These are phyloP conservation scores for Yamadazyma diddensiae DNA, from an alignment of 1,139 yeast species.

Conservation along the genomic window DNA sequence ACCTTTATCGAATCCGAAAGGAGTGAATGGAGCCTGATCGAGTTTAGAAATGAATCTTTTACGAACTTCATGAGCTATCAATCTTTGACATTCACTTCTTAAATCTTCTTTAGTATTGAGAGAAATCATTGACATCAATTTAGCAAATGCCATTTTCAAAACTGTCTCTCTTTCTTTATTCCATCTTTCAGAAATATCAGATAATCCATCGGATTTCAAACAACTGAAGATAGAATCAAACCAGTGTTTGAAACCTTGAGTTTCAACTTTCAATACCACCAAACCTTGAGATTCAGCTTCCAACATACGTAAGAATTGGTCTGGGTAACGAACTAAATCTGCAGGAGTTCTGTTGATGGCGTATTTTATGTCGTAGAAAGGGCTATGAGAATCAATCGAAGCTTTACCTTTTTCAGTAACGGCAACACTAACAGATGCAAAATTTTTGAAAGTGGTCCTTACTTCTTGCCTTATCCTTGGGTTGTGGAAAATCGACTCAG, in stretches of 20 bases:
- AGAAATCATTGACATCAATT: slow-evolving; percentile 65
- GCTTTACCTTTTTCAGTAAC: slow-evolving; percentile 86
- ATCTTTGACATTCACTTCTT: slow-evolving; percentile 71
- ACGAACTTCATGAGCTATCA: slow-evolving; percentile 69
- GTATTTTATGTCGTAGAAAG: slow-evolving; percentile 87
- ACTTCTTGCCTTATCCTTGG: slow-evolving; percentile 78
- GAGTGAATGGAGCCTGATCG: slow-evolving; percentile 92
- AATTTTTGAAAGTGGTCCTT: slow-evolving; percentile 64
- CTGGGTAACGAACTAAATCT: slow-evolving; percentile 74
- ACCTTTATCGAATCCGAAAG: slow-evolving; percentile 73
- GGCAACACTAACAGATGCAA: slow-evolving; percentile 69
- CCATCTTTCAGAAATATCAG: slow-evolving; percentile 82
- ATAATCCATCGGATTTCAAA: slow-evolving; percentile 77
- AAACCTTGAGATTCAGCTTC: slow-evolving; percentile 79
- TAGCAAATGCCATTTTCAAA: slow-evolving; percentile 64
- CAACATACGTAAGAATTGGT: slow-evolving; percentile 80
- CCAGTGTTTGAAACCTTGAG: slow-evolving; percentile 43
- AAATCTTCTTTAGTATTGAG: slow-evolving; percentile 82
- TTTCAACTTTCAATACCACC: slow-evolving; percentile 45
- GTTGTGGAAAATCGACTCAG: slow-evolving; percentile 79
- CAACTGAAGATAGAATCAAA: slow-evolving; percentile 51
- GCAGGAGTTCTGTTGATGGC: slow-evolving; percentile 77
- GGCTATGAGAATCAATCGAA: slow-evolving; percentile 75
- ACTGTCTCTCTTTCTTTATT: slow-evolving; percentile 70
- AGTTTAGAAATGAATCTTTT: slow-evolving; percentile 63